These are phyloP conservation scores for Withania somnifera DNA, from an alignment of 305 asterid species.

Conservation along the genomic window DNA sequence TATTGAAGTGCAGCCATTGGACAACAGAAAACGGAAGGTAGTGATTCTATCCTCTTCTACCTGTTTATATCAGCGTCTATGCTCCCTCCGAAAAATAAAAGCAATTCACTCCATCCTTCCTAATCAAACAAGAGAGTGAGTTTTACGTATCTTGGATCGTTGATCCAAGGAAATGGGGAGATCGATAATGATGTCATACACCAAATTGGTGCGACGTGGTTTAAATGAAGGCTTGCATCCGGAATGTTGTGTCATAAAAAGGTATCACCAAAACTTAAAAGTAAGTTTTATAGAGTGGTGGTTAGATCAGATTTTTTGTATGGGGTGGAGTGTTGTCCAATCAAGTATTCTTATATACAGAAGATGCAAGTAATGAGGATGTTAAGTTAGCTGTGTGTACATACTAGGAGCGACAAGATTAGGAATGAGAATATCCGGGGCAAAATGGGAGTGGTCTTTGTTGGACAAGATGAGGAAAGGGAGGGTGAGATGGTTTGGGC, in stretches of 20 bases:
- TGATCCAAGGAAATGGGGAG: not conserved
- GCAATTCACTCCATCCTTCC: not conserved
- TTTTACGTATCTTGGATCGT: not conserved
- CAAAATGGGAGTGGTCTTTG: not conserved
- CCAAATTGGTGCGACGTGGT: not conserved
- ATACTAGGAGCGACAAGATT: no score
- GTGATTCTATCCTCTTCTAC: not conserved
- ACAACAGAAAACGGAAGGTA: conserved; percentile 96
- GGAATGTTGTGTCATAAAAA: not conserved
- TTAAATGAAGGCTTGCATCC: not conserved
- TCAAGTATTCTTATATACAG: not conserved
- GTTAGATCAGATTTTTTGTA: not conserved
- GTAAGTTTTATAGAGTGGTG: not conserved
- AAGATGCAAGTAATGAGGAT: not conserved
- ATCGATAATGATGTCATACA: not conserved
- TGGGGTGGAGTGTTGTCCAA: not conserved
- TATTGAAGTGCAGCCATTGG: conserved; percentile 97
- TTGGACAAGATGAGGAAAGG: not conserved
- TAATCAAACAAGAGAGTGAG: not conserved
- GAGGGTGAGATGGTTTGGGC: not conserved
- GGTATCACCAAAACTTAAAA: not conserved
- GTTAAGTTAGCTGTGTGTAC: not conserved
- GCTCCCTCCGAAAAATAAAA: not conserved
- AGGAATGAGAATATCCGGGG: no score
- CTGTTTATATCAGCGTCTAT: not conserved